Conservation (phyloP, 1,139 yeast genomes). For the Suhomyces anneliseae region DNA sequence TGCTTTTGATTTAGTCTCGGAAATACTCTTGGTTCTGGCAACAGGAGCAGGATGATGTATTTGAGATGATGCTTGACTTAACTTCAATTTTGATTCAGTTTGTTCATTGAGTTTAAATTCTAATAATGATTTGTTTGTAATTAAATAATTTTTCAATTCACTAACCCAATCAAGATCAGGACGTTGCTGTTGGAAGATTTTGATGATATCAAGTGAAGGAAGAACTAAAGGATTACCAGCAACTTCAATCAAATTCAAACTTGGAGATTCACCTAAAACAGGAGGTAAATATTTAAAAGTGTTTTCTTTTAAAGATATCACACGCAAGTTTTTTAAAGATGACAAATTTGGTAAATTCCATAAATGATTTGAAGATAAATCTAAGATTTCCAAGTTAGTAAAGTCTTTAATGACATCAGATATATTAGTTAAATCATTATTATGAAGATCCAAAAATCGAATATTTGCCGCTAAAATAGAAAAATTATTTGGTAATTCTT, state of each 20-base stretch:
- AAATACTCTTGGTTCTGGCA: constrained; percentile 52
- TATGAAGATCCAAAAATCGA: constrained; percentile 65
- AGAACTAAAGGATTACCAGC: constrained; percentile 64
- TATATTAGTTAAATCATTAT: constrained; percentile 53
- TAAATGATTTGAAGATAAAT: constrained; percentile 61
- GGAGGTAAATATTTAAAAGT: constrained; percentile 59
- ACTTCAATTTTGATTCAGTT: constrained; percentile 10
- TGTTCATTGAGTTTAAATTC: constrained; percentile 19
- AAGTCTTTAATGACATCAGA: constrained; percentile 49
- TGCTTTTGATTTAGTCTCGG: constrained; percentile 59
- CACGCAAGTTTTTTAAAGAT: constrained; percentile 40
- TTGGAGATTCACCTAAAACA: constrained; percentile 50
- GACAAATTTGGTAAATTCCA: constrained; percentile 35
- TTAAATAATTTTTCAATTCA: constrained; percentile 46
- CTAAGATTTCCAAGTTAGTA: constrained; percentile 60
- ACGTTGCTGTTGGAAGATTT: constrained; percentile 35
- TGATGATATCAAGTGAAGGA: constrained; percentile 46
- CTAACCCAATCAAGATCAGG: constrained; percentile 57
- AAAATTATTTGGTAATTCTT: constrained; percentile 51
- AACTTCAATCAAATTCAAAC: constrained; percentile 63
- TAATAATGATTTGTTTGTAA: constrained; percentile 28
- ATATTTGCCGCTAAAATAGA: constrained; percentile 43
- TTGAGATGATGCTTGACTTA: constrained; percentile 5
- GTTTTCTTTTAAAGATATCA: constrained; percentile 65
- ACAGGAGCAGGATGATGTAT: constrained; percentile 20